Percentiles rank a stretch among this genome's conserved stretches.
phyloP scores from a whole-genome alignment of 495 filamentous ascomycete genomes.

The Neurospora intermedia region DNA sequence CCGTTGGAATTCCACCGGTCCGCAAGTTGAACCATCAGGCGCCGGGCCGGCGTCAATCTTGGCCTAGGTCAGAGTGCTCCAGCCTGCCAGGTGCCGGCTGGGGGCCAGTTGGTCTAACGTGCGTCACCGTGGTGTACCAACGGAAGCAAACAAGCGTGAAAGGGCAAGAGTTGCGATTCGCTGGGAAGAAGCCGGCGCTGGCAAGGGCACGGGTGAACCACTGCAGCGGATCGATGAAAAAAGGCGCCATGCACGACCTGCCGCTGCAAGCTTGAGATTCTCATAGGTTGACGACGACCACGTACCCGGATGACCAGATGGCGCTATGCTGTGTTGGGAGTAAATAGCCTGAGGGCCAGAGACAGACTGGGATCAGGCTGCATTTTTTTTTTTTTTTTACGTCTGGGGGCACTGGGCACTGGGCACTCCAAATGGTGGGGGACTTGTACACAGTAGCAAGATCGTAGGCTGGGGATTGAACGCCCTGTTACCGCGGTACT shows the following conservation, averaged over 20 bases:
- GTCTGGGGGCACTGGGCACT: neutral
- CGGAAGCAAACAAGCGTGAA: neutral
- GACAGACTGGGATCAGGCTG: neutral
- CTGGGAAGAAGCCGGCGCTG: neutral
- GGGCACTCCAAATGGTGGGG: neutral
- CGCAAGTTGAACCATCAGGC: neutral
- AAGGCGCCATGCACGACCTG: neutral
- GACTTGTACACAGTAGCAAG: neutral
- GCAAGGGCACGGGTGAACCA: neutral
- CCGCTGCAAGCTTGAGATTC: neutral
- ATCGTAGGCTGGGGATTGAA: neutral
- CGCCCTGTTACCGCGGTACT: neutral
- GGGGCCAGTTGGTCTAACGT: neutral
- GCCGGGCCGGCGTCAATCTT: neutral
- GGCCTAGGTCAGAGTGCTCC: neutral
- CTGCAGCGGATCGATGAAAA: neutral
- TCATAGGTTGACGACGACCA: neutral
- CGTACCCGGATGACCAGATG: neutral
- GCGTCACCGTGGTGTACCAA: neutral
- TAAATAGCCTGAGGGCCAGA: neutral
- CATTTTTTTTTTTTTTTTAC: neutral
- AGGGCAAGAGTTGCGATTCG: neutral
- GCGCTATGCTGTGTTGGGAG: neutral
- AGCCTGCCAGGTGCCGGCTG: neutral
- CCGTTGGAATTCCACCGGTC: neutral